phyloP scores from a whole-genome alignment of 2,329 filamentous ascomycete species.

The Ceratocystis papillata region DNA sequence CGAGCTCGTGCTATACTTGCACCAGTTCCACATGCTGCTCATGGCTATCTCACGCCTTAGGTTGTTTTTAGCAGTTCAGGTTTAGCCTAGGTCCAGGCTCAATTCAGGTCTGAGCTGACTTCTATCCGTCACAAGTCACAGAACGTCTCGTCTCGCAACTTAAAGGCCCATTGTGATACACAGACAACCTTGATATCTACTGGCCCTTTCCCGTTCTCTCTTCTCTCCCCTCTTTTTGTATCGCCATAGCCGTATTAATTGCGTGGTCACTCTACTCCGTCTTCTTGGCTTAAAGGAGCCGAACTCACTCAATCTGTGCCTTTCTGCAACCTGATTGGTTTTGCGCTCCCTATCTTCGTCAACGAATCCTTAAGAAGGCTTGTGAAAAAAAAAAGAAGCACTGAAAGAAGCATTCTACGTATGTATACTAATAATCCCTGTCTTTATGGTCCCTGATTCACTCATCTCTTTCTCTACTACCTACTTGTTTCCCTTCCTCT shows the following conservation, averaged over 20 bases:
- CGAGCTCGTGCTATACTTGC: slow-evolving; percentile 6
- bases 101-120: not conserved
- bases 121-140: slow-evolving; percentile 1
- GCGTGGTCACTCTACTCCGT: not conserved
- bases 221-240: not conserved
- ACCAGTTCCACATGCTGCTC: not conserved
- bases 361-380: not conserved
- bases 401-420: slow-evolving; percentile 6
- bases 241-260: too few relatives aligned
- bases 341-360: not conserved
- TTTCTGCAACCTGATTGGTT: not conserved
- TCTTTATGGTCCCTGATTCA: slow-evolving; percentile 5
- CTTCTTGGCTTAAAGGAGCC: slow-evolving; percentile 4
- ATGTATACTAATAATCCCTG: slow-evolving; percentile 8
- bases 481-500: not conserved
- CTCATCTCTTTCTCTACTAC: not conserved
- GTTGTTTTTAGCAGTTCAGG: not conserved
- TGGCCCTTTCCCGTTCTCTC: not conserved
- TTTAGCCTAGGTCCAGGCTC: too few relatives aligned
- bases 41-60: too few relatives aligned
- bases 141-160: slow-evolving; percentile 2
- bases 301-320: not conserved
- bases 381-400: slow-evolving; percentile 7
- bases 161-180: not conserved
- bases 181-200: not conserved